Evolutionary conservation across 2,329 filamentous ascomycete species (phyloP), one percentile per base, ranked within the genome.

Genomic region (Bimuria novae-zelandiae): DNA sequence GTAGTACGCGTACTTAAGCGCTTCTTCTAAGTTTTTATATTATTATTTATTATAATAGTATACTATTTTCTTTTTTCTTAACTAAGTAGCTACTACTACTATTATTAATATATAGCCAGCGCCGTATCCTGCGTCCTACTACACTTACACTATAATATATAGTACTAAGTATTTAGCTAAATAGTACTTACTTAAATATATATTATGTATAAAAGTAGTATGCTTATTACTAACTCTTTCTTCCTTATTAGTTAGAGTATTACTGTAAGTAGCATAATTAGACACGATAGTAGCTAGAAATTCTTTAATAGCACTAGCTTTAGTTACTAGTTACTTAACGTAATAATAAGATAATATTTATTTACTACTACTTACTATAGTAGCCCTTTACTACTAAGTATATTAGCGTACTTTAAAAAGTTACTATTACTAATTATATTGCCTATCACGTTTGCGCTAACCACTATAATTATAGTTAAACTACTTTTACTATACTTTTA

Each of bases 271-370:
- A 46, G 43, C 23, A 46, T 21, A 6, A 46, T 35, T 22, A 19
- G 22, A 19, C 21, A 46, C 11, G 11, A 5, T 33, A 46, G 32
- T 33, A 46, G 3, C 8, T 36, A 22, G 4, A 46, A 17, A 33
- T 46, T 46, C 43, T 22, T 7, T 33, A 46, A 21, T 33, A 21
- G 23, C 3, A 19, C 43, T 36, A 46, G 43, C 43, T 46, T 46
- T 36, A 33, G 43, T 17, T 30, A 17, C 43, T 21, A 46, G 14
- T 46, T 11, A n/a, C 41, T 43, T 3, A 42, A 49, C 11, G 44
- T 62, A 27, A 60, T 55, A 7, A 43, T 55, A 17, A 62, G 53
- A 59, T 61, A 43, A 54, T 44, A 51, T 49, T 62, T 52, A 41
- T 55, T 35, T 11, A 55, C 49, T 19, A 60, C 49, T 5, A 63